Evolutionary conservation across 2,329 filamentous ascomycete genomes (phyloP), one percentile per base, ranked within the genome.

Genomic region (Dryadomyces quercivorus): DNA sequence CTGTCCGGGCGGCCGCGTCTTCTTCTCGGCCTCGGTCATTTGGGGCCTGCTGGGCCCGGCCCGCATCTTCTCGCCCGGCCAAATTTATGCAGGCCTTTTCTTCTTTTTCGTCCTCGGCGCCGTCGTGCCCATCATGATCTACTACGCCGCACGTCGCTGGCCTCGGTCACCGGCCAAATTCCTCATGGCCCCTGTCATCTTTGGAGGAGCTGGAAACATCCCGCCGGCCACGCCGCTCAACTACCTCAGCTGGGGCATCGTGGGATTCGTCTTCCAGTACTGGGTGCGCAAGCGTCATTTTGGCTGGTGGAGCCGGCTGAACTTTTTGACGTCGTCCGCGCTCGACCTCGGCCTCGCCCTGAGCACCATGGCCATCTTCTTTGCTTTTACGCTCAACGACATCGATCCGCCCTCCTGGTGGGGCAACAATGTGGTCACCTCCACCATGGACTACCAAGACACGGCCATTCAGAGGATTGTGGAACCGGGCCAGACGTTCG

Each of bases 231-330:
- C 84, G 0, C 84, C 85, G 0, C 76, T 88, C 56, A 88, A 86
- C 68, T 89, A 87, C 64, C 76, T 86, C 38, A 76, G 77, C n/a
- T 89, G 85, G 85, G 83, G 81, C 18, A 69, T 85, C 55, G 81
- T 88, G 3, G 86, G 85, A 34, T 81, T 80, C 60, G 58, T 85
- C 36, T 89, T 88, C 72, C 85, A 89, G 65, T 81, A 80, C 65
- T 75, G 72, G 62, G 78, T 89, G 63, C 81, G 82, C 66, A 77
- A 78, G 62, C 73, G 75, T 15, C 75, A 80, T 65, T 81, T 80
- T 58, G 75, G 70, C 31, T 89, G 85, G 85, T 89, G 86, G 86
- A 80, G 78, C 66, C 75, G 82, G 26, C 78, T 86, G 63, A 88
- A 88, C 69, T 88, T 86, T 62, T 68, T 88, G 57, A 84, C 85